Percentiles rank a stretch among this genome's conserved stretches.
phyloP scores from a whole-genome alignment of 2,329 filamentous ascomycete genomes.

The Verticillium klebahnii region DNA sequence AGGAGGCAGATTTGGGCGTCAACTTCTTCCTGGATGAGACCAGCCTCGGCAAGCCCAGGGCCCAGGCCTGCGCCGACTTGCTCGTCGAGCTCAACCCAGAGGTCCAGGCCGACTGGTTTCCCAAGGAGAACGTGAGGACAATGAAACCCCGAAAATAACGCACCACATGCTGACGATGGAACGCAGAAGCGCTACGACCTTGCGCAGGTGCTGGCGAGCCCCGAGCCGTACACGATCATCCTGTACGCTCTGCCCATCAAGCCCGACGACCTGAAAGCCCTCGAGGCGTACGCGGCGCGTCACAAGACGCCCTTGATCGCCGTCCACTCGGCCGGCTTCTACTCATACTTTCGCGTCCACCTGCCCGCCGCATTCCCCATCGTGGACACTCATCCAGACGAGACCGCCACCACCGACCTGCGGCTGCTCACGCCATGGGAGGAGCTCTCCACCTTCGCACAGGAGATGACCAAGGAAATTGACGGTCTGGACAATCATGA shows the following conservation, averaged over 20 bases:
- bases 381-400: constrained; percentile 91
- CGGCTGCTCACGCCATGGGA: constrained; percentile 83
- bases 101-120: constrained; percentile 70
- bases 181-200: constrained; percentile 28
- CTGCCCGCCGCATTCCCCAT: constrained; percentile 81
- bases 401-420: constrained; percentile 78
- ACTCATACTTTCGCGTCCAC: constrained; percentile 78
- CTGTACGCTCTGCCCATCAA: constrained; percentile 49
- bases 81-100: constrained; percentile 90
- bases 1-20: constrained; percentile 79
- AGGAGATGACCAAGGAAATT: constrained; percentile 63
- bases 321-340: constrained; percentile 87
- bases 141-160: background rate
- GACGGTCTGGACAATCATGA: constrained; percentile 69
- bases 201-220: constrained; percentile 32
- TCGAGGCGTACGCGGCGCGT: constrained; percentile 44
- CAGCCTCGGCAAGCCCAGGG: constrained; percentile 71
- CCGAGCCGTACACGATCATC: constrained; percentile 46
- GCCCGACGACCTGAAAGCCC: constrained; percentile 34
- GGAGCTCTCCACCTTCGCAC: constrained; percentile 65
- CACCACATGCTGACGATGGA: background rate
- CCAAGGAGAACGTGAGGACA: constrained; percentile 37
- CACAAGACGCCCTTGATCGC: constrained; percentile 71
- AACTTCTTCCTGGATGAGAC: constrained; percentile 93
- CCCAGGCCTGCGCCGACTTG: constrained; percentile 70